phyloP scores from a whole-genome alignment of 2,329 filamentous ascomycete species.

The Arthroderma uncinatum region DNA sequence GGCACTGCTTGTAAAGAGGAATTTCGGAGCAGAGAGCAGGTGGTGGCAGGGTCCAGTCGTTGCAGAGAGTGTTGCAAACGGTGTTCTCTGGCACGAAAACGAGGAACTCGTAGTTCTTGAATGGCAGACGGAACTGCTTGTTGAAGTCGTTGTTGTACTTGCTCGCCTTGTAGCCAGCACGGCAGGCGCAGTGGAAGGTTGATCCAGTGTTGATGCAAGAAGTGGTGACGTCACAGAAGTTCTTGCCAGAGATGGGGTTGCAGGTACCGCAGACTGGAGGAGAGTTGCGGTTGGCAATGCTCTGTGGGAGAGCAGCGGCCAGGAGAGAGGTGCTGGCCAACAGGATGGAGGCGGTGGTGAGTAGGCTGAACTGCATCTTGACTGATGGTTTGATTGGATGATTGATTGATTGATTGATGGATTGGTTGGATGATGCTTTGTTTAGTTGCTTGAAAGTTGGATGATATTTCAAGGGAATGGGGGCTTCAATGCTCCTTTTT shows the following conservation, averaged over 20 bases:
- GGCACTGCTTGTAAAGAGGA: constrained; percentile 21
- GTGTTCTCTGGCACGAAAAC: constrained; percentile 30
- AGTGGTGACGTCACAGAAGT: constrained; percentile 34
- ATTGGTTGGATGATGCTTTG: not conserved
- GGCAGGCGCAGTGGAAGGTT: constrained; percentile 33
- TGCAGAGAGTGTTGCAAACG: constrained; percentile 28
- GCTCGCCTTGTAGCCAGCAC: constrained; percentile 32
- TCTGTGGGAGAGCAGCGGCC: constrained; percentile 13
- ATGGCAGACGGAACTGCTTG: constrained; percentile 29
- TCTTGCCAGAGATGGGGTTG: constrained; percentile 31
- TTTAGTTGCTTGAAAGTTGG: not conserved
- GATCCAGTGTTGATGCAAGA: constrained; percentile 36
- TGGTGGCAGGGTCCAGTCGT: constrained; percentile 23
- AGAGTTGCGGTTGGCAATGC: constrained; percentile 10
- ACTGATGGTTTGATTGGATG: not conserved
- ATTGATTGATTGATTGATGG: not conserved
- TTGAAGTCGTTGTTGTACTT: constrained; percentile 20
- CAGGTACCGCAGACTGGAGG: constrained; percentile 27
- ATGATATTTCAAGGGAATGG: not conserved
- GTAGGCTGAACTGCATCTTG: constrained; percentile 23
- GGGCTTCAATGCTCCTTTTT: not conserved
- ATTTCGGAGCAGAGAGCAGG: constrained; percentile 29
- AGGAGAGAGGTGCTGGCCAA: constrained; percentile 17
- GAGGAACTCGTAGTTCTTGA: constrained; percentile 31
- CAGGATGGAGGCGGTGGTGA: constrained; percentile 19